Conservation (phyloP, 345 rosid species). For the Eucalyptus sp. region DNA sequence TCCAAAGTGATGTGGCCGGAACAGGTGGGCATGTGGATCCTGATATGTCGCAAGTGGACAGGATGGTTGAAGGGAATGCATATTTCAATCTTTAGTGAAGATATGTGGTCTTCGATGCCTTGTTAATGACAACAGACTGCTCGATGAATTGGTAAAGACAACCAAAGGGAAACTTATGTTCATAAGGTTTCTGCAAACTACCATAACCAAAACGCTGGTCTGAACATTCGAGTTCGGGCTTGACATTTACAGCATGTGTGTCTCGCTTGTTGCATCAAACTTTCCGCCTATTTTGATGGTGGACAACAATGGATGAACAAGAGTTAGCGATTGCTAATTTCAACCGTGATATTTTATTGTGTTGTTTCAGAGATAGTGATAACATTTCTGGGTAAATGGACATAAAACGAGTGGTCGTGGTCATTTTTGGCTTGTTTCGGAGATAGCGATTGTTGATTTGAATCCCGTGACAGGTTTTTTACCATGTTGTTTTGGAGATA, state of each 20-base stretch:
- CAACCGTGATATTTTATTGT: rapidly evolving
- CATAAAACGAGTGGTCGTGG: background rate
- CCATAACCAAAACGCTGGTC: background rate
- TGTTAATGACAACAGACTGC: background rate
- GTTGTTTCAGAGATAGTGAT: background rate
- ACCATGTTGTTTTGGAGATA: too few relatives aligned
- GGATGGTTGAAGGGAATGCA: background rate
- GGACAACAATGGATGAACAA: background rate
- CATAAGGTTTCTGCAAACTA: background rate
- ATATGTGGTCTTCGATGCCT: background rate
- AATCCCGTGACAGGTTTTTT: too few relatives aligned
- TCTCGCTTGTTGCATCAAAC: background rate
- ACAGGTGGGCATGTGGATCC: background rate
- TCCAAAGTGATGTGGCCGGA: background rate
- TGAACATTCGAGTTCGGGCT: background rate
- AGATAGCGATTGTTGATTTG: too few relatives aligned
- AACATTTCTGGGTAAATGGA: background rate
- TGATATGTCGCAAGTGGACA: background rate
- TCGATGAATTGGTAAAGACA: background rate
- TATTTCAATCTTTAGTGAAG: background rate
- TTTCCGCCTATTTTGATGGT: background rate
- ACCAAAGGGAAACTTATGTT: background rate
- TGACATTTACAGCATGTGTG: background rate
- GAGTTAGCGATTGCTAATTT: background rate
- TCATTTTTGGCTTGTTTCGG: background rate